A percentile compares a stretch with the other conserved stretches of the same genome.
phyloP scores from a whole-genome alignment of 2,329 filamentous ascomycete genomes.

The Sphaerulina populicola region DNA sequence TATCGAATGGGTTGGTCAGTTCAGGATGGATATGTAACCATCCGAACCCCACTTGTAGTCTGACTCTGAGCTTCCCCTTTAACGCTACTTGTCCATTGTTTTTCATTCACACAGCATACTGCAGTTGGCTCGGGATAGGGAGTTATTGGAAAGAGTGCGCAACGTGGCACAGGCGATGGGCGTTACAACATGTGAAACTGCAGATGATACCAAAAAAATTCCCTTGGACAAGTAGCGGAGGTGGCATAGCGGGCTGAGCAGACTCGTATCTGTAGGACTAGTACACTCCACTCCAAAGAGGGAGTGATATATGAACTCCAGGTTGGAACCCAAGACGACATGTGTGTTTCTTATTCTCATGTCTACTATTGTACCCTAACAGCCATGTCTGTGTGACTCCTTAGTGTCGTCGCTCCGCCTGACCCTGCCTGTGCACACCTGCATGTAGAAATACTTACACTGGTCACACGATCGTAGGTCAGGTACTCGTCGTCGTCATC shows the following conservation, averaged over 20 bases:
- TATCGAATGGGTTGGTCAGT: constrained; percentile 52
- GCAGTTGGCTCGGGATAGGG: constrained; percentile 12
- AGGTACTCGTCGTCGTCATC: no score
- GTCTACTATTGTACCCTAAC: neutral
- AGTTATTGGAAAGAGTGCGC: constrained; percentile 13
- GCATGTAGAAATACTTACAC: neutral
- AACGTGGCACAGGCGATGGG: constrained; percentile 4
- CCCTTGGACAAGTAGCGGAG: constrained; percentile 13
- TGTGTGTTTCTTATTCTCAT: neutral
- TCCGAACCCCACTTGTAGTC: constrained; percentile 9
- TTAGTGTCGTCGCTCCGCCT: neutral
- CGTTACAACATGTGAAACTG: constrained; percentile 16
- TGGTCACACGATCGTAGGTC: neutral
- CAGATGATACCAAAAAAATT: constrained; percentile 17
- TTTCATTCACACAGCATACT: constrained; percentile 14
- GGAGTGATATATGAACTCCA: constrained; percentile 9
- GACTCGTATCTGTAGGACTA: constrained; percentile 4
- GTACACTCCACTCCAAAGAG: constrained; percentile 10
- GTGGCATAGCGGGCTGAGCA: neutral
- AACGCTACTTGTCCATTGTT: constrained; percentile 16
- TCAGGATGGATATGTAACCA: constrained; percentile 47
- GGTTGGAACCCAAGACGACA: neutral
- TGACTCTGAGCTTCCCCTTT: neutral
- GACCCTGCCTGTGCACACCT: neutral
- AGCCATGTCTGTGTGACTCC: neutral